Percentiles rank a stretch among this genome's conserved stretches.
Evolutionary conservation across 1,284 basidiomycete genomes (phyloP).

Genomic region (Baeospora myosura): DNA sequence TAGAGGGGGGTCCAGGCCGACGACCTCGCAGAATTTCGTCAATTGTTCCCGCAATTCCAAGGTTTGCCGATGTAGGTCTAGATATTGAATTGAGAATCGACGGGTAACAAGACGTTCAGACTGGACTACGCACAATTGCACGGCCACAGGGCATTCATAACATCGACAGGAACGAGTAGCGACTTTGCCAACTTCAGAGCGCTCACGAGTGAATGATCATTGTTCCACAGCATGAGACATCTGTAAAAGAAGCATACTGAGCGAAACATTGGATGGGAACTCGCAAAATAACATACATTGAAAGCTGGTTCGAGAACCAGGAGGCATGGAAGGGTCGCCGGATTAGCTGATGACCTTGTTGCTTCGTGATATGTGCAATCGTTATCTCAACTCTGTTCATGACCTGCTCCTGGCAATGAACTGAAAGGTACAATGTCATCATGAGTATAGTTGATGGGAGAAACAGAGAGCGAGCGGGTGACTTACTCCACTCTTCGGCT

Average conservation of each 20-base stretch:
- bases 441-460: conserved; percentile 2
- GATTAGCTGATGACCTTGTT: not conserved
- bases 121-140: conserved; percentile 44
- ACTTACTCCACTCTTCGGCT: conserved; percentile 70
- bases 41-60: conserved; percentile 39
- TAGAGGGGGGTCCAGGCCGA: conserved; percentile 33
- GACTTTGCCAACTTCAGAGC: conserved; percentile 63
- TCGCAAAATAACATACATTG: conserved; percentile 36
- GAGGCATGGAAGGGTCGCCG: conserved; percentile 2
- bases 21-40: conserved; percentile 36
- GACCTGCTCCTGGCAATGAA: not conserved
- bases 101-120: not conserved
- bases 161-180: conserved; percentile 56
- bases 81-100: conserved; percentile 1
- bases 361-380: not conserved
- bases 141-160: conserved; percentile 65
- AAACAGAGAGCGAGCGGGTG: conserved; percentile 1
- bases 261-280: conserved; percentile 4
- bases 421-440: conserved; percentile 51
- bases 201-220: conserved; percentile 47
- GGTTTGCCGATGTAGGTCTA: conserved; percentile 39
- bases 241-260: conserved; percentile 26
- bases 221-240: conserved; percentile 59
- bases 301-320: conserved; percentile 35
- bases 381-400: conserved; percentile 1